Base-by-base conservation (phyloP, 805 yeast genomes). In the Sporopachydermia quercuum region DNA sequence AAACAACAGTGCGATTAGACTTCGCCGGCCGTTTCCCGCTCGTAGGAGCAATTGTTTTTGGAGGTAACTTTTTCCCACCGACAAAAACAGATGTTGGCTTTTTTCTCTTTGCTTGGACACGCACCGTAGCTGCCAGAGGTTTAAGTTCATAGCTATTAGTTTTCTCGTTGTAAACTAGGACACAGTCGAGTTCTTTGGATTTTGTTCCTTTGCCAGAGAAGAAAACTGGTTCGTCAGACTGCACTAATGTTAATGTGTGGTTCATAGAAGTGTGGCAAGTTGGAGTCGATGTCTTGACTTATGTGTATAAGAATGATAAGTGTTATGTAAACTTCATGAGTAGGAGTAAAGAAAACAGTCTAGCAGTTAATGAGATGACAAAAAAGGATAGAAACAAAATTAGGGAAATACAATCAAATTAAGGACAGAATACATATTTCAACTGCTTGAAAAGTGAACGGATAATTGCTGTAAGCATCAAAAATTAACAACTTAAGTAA, bases 101-200 rank as follows among this genome's bases (percentile, higher is more conserved):
- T 6, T 34, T 34, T n/a, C 42, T 19, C 15, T 19, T 35, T 19
- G 39, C 19, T 19, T 36, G 36, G n/a, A 39, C 11, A 16, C 42
- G 16, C 4, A 39, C 6, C 17, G 34, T 36, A 13, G 38, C 18
- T 8, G 17, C 16, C 35, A 39, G 18, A 17, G 13, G 4, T 18
- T 36, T 19, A 4, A 36, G 13, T 34, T 34, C 17, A 13, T 35
- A 36, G 5, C 16, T 8, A 14, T 37, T 14, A 5, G 13, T 15
- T 11, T 39, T 19, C 15, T 45, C 45, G 35, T 52, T 49, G 38
- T 30, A 54, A 1, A 47, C 27, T n/a, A 54, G 27, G 2, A 54
- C 19, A 37, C 52, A 53, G n/a, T 52, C 52, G 3, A 48, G 37
- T 1, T 46, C 46, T n/a, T 39, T 40, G 1, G 44, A 38, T 14